A percentile compares a stretch with the other conserved stretches of the same genome.
These are phyloP conservation scores for Blastobotrys niveus DNA, from an alignment of 1,139 yeast species.

Conservation along the genomic window DNA sequence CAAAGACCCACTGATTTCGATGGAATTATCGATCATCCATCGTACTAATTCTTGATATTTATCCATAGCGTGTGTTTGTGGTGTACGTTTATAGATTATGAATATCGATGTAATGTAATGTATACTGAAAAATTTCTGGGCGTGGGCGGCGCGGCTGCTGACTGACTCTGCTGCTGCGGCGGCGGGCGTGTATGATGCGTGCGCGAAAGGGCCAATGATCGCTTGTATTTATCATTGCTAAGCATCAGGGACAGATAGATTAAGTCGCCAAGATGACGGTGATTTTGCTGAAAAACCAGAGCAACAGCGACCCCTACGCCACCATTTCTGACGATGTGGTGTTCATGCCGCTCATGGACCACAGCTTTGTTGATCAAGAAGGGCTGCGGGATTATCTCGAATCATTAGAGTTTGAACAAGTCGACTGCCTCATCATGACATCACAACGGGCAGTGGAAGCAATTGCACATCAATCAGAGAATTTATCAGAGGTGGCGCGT, in stretches of 20 bases:
- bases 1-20: slow-evolving; percentile 31
- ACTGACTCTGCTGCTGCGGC: no score
- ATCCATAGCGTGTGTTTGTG: slow-evolving; percentile 9
- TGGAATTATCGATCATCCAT: slow-evolving; percentile 31
- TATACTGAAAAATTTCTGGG: no score
- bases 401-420: slow-evolving; percentile 39
- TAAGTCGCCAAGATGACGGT: slow-evolving; percentile 20
- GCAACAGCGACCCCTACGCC: slow-evolving; percentile 61
- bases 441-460: slow-evolving; percentile 92
- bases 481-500: slow-evolving; percentile 3
- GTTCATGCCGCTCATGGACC: slow-evolving; percentile 68
- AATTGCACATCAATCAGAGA: slow-evolving; percentile 3
- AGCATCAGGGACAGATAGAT: no score
- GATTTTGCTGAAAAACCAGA: slow-evolving; percentile 59
- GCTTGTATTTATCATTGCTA: no score
- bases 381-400: slow-evolving; percentile 42
- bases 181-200: no score
- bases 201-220: no score
- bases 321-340: slow-evolving; percentile 40
- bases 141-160: no score
- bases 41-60: slow-evolving; percentile 22
- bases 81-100: neutral
- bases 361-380: slow-evolving; percentile 48
- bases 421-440: slow-evolving; percentile 65
- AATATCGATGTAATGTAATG: no score